Percentiles rank a stretch among this genome's conserved stretches.
Evolutionary conservation across 148 eudicot genomes (phyloP).

Genomic region (Salicornia ramosissima): DNA sequence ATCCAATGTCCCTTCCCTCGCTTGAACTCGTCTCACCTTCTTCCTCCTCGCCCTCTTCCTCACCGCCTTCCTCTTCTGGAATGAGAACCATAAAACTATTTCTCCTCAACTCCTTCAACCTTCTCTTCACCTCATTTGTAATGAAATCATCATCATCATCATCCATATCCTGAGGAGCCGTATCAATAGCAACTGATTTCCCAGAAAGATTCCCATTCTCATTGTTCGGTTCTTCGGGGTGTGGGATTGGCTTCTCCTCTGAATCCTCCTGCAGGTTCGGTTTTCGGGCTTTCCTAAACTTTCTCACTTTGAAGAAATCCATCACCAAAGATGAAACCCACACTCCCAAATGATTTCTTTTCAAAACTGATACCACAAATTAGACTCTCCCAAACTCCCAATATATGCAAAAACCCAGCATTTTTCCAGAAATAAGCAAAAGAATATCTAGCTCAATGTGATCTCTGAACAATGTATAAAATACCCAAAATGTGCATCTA

Average conservation of each 20-base stretch:
- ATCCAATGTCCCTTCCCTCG: slow-evolving; percentile 71
- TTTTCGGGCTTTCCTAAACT: slow-evolving; percentile 54
- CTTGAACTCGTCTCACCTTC: slow-evolving; percentile 71
- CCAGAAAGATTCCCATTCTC: slow-evolving; percentile 39
- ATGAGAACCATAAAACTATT: slow-evolving; percentile 95
- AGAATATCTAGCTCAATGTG: background rate
- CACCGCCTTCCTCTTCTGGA: slow-evolving; percentile 77
- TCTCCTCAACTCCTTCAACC: slow-evolving; percentile 82
- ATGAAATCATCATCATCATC: slow-evolving; percentile 95
- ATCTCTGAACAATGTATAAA: background rate
- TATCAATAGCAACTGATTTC: slow-evolving; percentile 43
- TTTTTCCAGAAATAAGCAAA: background rate
- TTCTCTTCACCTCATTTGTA: slow-evolving; percentile 82
- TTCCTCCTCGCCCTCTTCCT: slow-evolving; percentile 51
- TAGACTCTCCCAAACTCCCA: background rate
- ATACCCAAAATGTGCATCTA: slow-evolving; percentile 5
- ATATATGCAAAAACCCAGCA: background rate
- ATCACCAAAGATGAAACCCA: slow-evolving; percentile 22
- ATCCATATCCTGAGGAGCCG: slow-evolving; percentile 40
- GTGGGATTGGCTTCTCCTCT: slow-evolving; percentile 46
- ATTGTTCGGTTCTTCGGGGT: slow-evolving; percentile 44
- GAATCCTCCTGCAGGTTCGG: slow-evolving; percentile 34
- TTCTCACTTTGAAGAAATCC: slow-evolving; percentile 74
- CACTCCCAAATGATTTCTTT: background rate
- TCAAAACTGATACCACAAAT: background rate